Base-by-base conservation (phyloP, 2,329 filamentous ascomycete genomes). In the Colletotrichum sp. region DNA sequence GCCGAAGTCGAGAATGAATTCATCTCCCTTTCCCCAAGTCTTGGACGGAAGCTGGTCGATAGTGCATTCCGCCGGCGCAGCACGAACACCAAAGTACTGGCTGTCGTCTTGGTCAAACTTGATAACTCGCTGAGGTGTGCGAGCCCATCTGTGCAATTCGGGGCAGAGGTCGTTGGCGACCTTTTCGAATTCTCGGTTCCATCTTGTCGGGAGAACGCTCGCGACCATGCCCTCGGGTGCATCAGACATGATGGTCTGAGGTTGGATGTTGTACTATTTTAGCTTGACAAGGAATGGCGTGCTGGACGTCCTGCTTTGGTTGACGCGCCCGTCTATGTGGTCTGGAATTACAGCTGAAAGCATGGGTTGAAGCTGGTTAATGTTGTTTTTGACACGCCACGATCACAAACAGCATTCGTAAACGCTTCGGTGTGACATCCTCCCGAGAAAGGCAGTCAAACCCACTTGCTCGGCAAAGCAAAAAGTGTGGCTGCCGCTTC, bases 1-100 rank as follows among this genome's bases (percentile, higher is more conserved):
- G 18, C 81, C 83, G 62, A 84, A 84, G 62, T 84, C 83, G 16
- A 84, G 74, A 55, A 84, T 80, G 63, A 84, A 79, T 21, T 82
- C 78, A 24, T 81, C 80, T 4, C 78, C 71, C 67, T 80, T 81
- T 28, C 80, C 74, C 81, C 82, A 79, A 62, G 80, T 15, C 69
- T 75, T 63, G 59, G 69, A 49, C 9, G 76, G 34, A 13, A 80
- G 75, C 12, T 80, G 64, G 8, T 76, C 72, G 24, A 81, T 73
- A 6, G 71, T n/a, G 21, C 70, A 62, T 8, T 76, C 71, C 28
- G 78, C 76, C 4, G 76, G 75, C n/a, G 71, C 64, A 13, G 62
- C 69, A 15, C 65, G 75, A 8, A 80, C 60, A 15, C 80, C 75
- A 57, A 81, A 82, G 75, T 81, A 82, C 8, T 63, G 49, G 18